These are phyloP conservation scores for Xylaria grammica DNA, from an alignment of 495 filamentous ascomycete species.

Conservation along the genomic window DNA sequence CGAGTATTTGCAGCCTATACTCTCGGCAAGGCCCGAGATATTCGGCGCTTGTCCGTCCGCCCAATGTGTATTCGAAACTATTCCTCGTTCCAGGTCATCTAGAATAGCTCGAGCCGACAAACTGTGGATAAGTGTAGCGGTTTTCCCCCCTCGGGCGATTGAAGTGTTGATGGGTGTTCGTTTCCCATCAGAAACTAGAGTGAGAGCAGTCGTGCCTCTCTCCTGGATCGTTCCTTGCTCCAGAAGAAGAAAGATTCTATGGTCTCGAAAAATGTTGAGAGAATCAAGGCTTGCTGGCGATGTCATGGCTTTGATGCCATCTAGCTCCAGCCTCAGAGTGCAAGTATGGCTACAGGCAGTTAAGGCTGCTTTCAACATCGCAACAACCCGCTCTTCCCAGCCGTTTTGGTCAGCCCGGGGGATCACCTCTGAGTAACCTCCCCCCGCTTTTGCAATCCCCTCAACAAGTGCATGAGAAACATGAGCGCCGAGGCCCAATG, in stretches of 20 bases:
- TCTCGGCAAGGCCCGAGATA: background rate
- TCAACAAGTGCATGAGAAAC: conserved; percentile 62
- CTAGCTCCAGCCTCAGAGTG: background rate
- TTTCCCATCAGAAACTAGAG: background rate
- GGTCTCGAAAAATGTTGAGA: conserved; percentile 12
- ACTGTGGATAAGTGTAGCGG: conserved; percentile 6
- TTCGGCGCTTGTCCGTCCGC: background rate
- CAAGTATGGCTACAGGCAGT: conserved; percentile 17
- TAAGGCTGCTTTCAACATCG: conserved; percentile 64
- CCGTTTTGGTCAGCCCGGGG: conserved; percentile 36
- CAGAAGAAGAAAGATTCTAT: conserved; percentile 13
- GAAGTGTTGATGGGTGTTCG: background rate
- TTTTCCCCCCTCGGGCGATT: background rate
- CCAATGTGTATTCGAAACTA: too few relatives aligned
- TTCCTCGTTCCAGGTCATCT: background rate
- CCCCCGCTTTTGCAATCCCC: conserved; percentile 59
- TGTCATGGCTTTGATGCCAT: background rate
- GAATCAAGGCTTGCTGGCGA: background rate
- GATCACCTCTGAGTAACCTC: conserved; percentile 62
- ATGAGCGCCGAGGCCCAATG: conserved; percentile 59
- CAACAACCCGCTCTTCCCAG: conserved; percentile 53
- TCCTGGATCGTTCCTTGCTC: background rate
- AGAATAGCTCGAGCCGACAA: conserved; percentile 5
- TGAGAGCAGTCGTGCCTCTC: background rate
- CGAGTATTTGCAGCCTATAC: conserved; percentile 10